Base-by-base conservation (phyloP, 1,139 yeast species). In the Geotrichum histeridarum region DNA sequence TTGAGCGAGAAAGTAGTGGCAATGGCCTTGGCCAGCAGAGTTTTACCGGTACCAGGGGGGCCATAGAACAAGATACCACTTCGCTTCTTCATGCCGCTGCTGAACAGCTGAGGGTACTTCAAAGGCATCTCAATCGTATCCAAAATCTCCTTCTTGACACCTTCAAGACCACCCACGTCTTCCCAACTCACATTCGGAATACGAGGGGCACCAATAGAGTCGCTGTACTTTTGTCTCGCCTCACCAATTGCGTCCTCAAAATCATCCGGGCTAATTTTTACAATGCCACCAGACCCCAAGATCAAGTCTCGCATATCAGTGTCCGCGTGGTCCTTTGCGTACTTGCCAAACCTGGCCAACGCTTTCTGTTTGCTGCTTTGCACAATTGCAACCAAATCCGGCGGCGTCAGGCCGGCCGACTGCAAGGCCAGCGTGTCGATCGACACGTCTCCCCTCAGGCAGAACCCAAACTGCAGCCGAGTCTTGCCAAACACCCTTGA, bases 31-130 rank as follows among this genome's bases (percentile, higher is more conserved):
- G 98, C 98, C 57, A 93, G 76, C 44, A 93, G 75, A 0, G 99
- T 93, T 67, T 93, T 93, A 63, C 99, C 99, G 0, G 98, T 93
- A 31, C 99, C 99, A 0, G 99, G 99, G 0, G 98, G 98, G 0
- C 99, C 99, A 70, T 93, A 93, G 67, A 93, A 90, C 60, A 93
- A 73, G 42, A 93, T 87, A 56, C 99, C 99, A 67, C 95, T 86
- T 69, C 98, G 78, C 68, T 93, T 91, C 69, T 93, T 91, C 66
- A 93, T 80, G 0, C 98, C 98, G 54, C 84, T 83, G 54, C 82
- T 80, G 70, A 91, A 91, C 54, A 91, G 73, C 62, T 90, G 95
- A 0, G 98, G 98, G 68, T 87, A 91, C 65, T 88, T 89, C 64
- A 93, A 75, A 2, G 98, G 99, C 89, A 90, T 82, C 64, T 93